phyloP scores from a whole-genome alignment of 495 filamentous ascomycete genomes.

The Podospora pseudoanserina region DNA sequence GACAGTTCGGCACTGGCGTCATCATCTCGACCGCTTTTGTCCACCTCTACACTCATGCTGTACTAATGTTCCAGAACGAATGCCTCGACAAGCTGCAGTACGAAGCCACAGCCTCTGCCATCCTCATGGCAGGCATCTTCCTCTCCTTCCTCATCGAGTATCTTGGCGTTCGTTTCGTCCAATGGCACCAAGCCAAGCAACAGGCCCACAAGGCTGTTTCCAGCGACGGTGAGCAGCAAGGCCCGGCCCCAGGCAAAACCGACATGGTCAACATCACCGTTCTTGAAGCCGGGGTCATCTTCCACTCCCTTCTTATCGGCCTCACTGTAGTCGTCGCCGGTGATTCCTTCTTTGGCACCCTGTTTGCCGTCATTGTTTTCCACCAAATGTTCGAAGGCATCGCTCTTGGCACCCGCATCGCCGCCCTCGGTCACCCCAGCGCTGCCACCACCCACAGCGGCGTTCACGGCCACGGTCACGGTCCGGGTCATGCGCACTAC shows the following conservation, averaged over 20 bases:
- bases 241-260: slow-evolving; percentile 6
- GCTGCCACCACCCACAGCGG: slow-evolving; percentile 5
- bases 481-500: slow-evolving; percentile 17
- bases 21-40: slow-evolving; percentile 69
- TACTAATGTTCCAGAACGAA: slow-evolving; percentile 59
- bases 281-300: slow-evolving; percentile 68
- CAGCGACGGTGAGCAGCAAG: neutral
- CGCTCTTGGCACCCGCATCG: slow-evolving; percentile 70
- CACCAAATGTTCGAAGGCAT: slow-evolving; percentile 74
- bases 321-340: slow-evolving; percentile 56
- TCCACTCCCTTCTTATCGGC: slow-evolving; percentile 64
- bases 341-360: slow-evolving; percentile 53
- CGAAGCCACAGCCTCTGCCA: slow-evolving; percentile 57
- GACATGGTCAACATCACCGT: slow-evolving; percentile 57
- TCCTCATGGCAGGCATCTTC: slow-evolving; percentile 64
- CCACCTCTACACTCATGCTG: slow-evolving; percentile 64
- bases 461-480: slow-evolving; percentile 9
- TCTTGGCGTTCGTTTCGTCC: slow-evolving; percentile 50
- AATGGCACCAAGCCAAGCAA: slow-evolving; percentile 32
- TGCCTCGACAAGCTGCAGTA: slow-evolving; percentile 59
- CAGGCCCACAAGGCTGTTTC: slow-evolving; percentile 5
- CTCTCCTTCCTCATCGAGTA: slow-evolving; percentile 61
- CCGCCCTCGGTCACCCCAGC: slow-evolving; percentile 42
- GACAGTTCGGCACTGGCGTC: slow-evolving; percentile 73
- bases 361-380: slow-evolving; percentile 58